phyloP scores from a whole-genome alignment of 306 rosid species.

The Lablab purpureus region DNA sequence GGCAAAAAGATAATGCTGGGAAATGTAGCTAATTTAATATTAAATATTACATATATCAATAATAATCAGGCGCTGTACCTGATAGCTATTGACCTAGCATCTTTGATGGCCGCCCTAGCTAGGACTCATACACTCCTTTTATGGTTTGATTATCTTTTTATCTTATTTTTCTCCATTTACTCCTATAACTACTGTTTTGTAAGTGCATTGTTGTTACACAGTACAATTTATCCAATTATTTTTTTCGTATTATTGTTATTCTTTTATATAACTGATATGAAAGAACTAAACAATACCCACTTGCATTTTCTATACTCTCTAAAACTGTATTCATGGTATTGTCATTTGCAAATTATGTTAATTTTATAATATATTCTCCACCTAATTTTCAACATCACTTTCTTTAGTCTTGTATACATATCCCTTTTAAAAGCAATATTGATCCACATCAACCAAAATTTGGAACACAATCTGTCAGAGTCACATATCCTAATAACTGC shows the following conservation, averaged over 20 bases:
- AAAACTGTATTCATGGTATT: slow-evolving; percentile 17
- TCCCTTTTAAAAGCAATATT: background rate
- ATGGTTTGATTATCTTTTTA: background rate
- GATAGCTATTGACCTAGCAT: background rate
- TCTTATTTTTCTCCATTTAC: background rate
- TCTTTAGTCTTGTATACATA: background rate
- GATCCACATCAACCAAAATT: background rate
- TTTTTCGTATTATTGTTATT: slow-evolving; percentile 2
- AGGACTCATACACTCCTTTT: background rate
- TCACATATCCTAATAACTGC: background rate
- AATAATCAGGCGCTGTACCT: background rate
- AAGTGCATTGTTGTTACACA: background rate
- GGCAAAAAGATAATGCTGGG: slow-evolving; percentile 22
- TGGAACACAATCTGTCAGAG: background rate
- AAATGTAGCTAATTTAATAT: slow-evolving; percentile 22
- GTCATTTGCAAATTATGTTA: background rate
- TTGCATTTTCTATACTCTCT: slow-evolving; percentile 20
- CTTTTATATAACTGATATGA: slow-evolving; percentile 25
- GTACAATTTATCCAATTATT: background rate
- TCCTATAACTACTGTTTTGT: slow-evolving; percentile 2
- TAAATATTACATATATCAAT: background rate
- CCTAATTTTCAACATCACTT: background rate
- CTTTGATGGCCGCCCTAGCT: slow-evolving; percentile 4
- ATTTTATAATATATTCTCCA: slow-evolving; percentile 9
- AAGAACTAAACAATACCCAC: slow-evolving; percentile 20